phyloP scores from a whole-genome alignment of 208 protist genomes.

The Crithidia fasciculata region DNA sequence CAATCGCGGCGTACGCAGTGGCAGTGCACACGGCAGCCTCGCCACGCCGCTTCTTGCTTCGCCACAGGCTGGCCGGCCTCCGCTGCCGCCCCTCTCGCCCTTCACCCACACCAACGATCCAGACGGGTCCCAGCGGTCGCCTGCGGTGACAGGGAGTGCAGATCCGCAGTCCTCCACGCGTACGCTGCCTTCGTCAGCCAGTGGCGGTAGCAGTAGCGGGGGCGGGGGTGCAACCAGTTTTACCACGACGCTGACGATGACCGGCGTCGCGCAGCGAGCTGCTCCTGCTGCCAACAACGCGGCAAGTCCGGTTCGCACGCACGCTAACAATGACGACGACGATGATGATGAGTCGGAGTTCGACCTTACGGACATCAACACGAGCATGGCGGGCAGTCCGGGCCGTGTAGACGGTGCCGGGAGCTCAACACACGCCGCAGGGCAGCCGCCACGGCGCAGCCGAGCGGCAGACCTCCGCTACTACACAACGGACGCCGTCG shows the following conservation, averaged over 20 bases:
- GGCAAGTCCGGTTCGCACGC: background rate
- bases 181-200: too few relatives aligned
- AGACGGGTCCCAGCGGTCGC: too few relatives aligned
- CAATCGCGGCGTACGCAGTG: too few relatives aligned
- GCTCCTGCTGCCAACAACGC: too few relatives aligned
- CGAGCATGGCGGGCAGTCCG: background rate
- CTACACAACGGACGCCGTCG: slow-evolving; percentile 44
- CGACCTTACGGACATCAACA: slow-evolving; percentile 10
- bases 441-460: background rate
- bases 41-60: background rate
- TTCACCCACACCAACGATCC: background rate
- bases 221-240: background rate
- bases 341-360: slow-evolving; percentile 1
- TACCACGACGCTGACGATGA: slow-evolving; percentile 7
- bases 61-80: background rate
- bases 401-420: too few relatives aligned
- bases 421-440: too few relatives aligned
- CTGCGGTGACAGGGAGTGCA: too few relatives aligned
- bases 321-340: background rate
- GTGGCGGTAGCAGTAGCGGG: too few relatives aligned
- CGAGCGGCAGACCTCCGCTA: slow-evolving; percentile 18
- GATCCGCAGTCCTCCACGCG: too few relatives aligned
- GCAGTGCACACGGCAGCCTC: background rate
- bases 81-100: background rate
- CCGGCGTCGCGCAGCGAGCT: background rate